Base-by-base conservation (phyloP, 768 basidiomycete genomes). In the Phylloporus arenicola region DNA sequence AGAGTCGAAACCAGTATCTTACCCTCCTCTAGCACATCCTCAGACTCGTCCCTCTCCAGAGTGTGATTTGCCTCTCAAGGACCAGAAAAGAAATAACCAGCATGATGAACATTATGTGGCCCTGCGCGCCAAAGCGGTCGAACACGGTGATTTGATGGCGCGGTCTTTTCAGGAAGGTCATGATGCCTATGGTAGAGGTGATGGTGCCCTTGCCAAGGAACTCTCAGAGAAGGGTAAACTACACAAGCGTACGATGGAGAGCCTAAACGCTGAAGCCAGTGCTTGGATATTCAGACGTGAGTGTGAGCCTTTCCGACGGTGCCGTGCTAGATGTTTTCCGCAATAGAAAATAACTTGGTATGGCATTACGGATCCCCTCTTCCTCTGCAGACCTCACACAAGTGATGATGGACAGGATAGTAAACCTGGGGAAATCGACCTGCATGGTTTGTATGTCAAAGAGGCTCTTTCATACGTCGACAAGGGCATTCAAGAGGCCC, bases 371-470 rank as follows among this genome's bases (percentile, higher is more conserved):
- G n/a, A n/a, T n/a, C n/a, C n/a, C n/a, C n/a, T n/a, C n/a, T n/a
- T n/a, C n/a, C n/a, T 39, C 8, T 17, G 22, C 34, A n/a, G n/a
- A 1, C 13, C 42, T 34, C 10, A 37, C 35, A 43, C 11, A 45
- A 35, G 20, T 17, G 24, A 24, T n/a, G 19, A 7, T 14, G 16
- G 1, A 55, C 60, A 84, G 80, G 82, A 87, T 53, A 83, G 84
- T 45, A 67, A 78, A 51, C 76, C 77, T 0, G 88, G 85, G 2
- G 88, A 92, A 65, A 72, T 96, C 40, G 90, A 97, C 67, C 70
- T 97, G 20, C 94, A 97, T 62, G 94, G 92, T 2, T 71, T 98
- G 4, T 95, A 90, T 66, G 93, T 95, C 53, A 92, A n/a, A n/a
- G 95, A 98, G 69, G 91, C 93, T 19, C 81, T 95, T 43, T 72